phyloP scores from a whole-genome alignment of 352 stramenopile species.

The Pythium angustatum region DNA sequence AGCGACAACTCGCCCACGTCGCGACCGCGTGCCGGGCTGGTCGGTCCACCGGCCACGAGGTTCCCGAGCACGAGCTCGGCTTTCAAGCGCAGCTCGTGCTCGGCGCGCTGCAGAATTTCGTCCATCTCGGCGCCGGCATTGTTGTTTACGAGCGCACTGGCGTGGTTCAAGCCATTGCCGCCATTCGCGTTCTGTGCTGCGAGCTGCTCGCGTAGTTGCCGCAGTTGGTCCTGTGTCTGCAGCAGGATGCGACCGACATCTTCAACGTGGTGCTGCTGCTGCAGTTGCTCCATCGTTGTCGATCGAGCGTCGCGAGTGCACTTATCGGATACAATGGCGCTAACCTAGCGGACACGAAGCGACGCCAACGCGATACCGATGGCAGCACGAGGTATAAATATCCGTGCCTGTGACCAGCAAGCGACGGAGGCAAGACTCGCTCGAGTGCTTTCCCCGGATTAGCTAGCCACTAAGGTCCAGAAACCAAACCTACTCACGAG shows the following conservation, averaged over 20 bases:
- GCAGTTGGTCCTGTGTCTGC: conserved; percentile 81
- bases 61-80: conserved; percentile 77
- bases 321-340: too few relatives aligned
- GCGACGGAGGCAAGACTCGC: too few relatives aligned
- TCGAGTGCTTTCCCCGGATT: neutral
- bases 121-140: conserved; percentile 51
- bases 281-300: conserved; percentile 82
- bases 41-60: conserved; percentile 45
- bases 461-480: too few relatives aligned
- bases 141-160: conserved; percentile 21
- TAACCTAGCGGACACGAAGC: neutral
- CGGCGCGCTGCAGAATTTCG: conserved; percentile 69
- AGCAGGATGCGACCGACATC: conserved; percentile 80
- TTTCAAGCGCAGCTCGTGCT: conserved; percentile 74
- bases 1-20: conserved; percentile 24
- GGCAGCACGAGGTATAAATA: neutral
- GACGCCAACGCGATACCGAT: neutral
- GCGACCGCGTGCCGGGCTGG: conserved; percentile 29
- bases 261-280: conserved; percentile 81
- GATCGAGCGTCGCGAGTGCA: too few relatives aligned
- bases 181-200: conserved; percentile 18
- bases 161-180: conserved; percentile 22
- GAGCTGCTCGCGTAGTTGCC: conserved; percentile 74
- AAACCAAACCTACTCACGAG: too few relatives aligned
- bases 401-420: neutral